Evolutionary conservation across 768 basidiomycete species (phyloP).

Genomic region (Pulveroboletus frians): DNA sequence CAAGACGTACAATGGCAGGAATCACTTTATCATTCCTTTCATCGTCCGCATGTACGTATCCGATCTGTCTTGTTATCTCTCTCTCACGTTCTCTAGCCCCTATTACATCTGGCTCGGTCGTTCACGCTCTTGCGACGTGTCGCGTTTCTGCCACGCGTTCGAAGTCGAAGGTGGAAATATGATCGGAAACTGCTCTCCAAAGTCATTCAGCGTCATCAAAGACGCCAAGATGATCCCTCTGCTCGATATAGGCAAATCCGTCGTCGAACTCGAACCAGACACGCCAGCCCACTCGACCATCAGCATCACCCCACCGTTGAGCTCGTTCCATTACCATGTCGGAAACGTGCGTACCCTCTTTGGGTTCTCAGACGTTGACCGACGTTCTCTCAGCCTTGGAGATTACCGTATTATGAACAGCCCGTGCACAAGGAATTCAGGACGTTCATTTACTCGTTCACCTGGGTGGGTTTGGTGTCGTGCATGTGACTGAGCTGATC

Average conservation of each 20-base stretch:
- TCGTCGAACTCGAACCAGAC: constrained; percentile 20
- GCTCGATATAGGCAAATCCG: constrained; percentile 40
- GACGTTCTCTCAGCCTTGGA: constrained; percentile 42
- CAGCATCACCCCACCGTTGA: constrained; percentile 49
- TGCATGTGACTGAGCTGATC: not conserved
- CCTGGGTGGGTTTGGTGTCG: constrained; percentile 39
- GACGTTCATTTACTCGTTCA: constrained; percentile 61
- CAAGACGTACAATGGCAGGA: constrained; percentile 69
- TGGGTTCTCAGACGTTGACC: not conserved
- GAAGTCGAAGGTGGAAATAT: constrained; percentile 60
- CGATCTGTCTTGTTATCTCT: not conserved
- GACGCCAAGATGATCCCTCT: constrained; percentile 35
- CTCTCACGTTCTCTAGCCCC: constrained; percentile 34
- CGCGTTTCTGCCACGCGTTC: constrained; percentile 52
- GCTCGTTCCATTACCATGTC: constrained; percentile 59
- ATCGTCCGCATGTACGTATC: constrained; percentile 54
- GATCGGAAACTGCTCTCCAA: constrained; percentile 46
- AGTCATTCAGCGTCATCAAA: constrained; percentile 30
- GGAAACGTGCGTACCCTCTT: constrained; percentile 34
- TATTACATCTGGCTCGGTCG: constrained; percentile 78
- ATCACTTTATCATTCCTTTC: constrained; percentile 62
- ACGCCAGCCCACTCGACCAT: constrained; percentile 34
- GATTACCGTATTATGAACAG: constrained; percentile 66
- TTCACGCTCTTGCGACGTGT: constrained; percentile 55
- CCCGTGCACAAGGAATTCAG: constrained; percentile 63